Evolutionary conservation across 768 basidiomycete genomes (phyloP).

Genomic region (Psilocybe subaeruginosa): DNA sequence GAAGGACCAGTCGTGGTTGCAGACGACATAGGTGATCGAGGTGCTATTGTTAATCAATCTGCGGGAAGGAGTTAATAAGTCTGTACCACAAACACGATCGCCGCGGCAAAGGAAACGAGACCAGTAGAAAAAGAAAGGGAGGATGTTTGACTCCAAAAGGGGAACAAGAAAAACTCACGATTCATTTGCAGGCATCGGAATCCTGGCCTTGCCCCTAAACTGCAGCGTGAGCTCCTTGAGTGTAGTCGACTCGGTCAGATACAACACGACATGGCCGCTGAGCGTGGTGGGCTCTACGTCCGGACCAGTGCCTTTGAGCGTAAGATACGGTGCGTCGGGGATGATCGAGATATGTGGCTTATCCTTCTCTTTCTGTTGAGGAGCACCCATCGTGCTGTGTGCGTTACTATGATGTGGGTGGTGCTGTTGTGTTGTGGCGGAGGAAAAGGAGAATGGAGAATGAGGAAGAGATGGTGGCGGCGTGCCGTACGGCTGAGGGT

Average conservation of each 20-base stretch:
- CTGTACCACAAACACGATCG: too few relatives aligned
- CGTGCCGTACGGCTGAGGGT: too few relatives aligned
- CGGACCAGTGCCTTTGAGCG: constrained; percentile 76
- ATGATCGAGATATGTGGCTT: constrained; percentile 72
- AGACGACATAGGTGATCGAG: constrained; percentile 61
- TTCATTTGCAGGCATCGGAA: constrained; percentile 62
- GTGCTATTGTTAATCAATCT: constrained; percentile 49
- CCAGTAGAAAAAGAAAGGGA: not conserved
- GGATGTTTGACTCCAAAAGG: not conserved
- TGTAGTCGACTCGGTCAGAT: constrained; percentile 80
- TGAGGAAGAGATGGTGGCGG: too few relatives aligned
- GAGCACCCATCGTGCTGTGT: not conserved
- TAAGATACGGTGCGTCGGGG: constrained; percentile 70
- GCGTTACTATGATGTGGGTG: not conserved
- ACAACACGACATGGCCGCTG: constrained; percentile 79
- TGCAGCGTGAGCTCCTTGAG: constrained; percentile 85
- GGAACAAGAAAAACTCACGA: constrained; percentile 46
- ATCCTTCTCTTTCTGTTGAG: constrained; percentile 27
- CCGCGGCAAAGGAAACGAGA: not conserved
- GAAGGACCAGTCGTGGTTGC: constrained; percentile 91
- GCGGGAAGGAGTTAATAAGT: not conserved
- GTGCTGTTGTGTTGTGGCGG: not conserved
- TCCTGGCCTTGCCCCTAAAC: constrained; percentile 80
- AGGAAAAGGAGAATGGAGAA: not conserved
- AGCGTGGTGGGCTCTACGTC: constrained; percentile 85